These are phyloP conservation scores for Pseudozyma sp. DNA, from an alignment of 1,284 basidiomycete genomes.

Conservation along the genomic window DNA sequence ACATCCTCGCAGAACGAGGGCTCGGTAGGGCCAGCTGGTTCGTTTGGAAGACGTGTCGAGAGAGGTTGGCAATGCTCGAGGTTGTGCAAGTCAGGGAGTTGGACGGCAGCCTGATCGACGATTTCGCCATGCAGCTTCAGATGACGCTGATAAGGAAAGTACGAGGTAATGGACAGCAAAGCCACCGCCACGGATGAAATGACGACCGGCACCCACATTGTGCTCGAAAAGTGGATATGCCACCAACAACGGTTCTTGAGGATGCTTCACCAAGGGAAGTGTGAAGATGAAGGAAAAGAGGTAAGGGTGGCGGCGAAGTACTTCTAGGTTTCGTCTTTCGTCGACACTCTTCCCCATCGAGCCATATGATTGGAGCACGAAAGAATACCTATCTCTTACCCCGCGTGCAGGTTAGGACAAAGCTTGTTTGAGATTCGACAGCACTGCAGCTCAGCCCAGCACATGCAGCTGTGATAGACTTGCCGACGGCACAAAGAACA, in stretches of 20 bases:
- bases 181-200: slow-evolving; percentile 39
- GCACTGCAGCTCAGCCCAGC: slow-evolving; percentile 9
- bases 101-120: slow-evolving; percentile 5
- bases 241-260: neutral
- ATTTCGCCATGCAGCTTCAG: slow-evolving; percentile 39
- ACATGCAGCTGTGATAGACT: slow-evolving; percentile 7
- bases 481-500: slow-evolving; percentile 31
- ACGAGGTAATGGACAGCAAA: slow-evolving; percentile 40
- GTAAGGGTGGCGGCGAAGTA: slow-evolving; percentile 1
- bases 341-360: neutral
- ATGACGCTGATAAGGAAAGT: slow-evolving; percentile 43
- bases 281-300: slow-evolving; percentile 10
- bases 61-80: slow-evolving; percentile 38
- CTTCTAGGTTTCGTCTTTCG: too few species aligned
- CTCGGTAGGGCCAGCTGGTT: slow-evolving; percentile 41
- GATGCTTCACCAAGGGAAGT: neutral
- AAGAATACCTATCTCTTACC: slow-evolving; percentile 8
- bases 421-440: neutral
- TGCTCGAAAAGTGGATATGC: neutral
- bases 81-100: slow-evolving; percentile 23
- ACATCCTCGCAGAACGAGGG: slow-evolving; percentile 57
- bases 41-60: slow-evolving; percentile 26
- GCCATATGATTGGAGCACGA: slow-evolving; percentile 20
- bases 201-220: slow-evolving; percentile 37
- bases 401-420: neutral